These are phyloP conservation scores for Umbelopsis sp. DNA, from an alignment of 371 early-diverging fungal genomes.

Conservation along the genomic window DNA sequence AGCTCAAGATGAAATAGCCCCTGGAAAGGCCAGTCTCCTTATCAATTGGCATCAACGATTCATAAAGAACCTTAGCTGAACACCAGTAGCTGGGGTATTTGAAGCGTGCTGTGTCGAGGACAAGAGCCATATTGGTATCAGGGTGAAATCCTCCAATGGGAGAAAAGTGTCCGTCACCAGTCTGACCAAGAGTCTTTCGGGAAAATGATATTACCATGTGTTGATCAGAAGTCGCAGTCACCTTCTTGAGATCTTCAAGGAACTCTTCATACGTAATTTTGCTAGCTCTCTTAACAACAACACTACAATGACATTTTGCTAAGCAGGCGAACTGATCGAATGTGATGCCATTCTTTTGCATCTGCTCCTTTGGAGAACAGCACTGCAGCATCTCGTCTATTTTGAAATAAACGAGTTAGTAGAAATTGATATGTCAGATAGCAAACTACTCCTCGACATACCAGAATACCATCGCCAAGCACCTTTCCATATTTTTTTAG, in stretches of 20 bases:
- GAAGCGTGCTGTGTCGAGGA: constrained; percentile 78
- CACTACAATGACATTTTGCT: constrained; percentile 85
- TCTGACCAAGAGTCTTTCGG: constrained; percentile 80
- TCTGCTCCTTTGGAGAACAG: constrained; percentile 75
- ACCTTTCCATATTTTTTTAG: constrained; percentile 88
- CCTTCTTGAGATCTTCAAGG: constrained; percentile 67
- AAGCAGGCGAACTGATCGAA: constrained; percentile 89
- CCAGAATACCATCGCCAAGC: constrained; percentile 85
- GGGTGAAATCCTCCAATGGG: constrained; percentile 76
- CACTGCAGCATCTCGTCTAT: constrained; percentile 87
- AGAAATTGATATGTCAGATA: background rate
- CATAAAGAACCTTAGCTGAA: constrained; percentile 69
- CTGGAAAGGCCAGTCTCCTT: constrained; percentile 78
- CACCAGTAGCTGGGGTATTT: constrained; percentile 88
- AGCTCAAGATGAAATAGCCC: constrained; percentile 84
- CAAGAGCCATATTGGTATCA: constrained; percentile 68
- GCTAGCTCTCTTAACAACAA: constrained; percentile 70
- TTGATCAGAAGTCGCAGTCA: constrained; percentile 68
- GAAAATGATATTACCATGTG: constrained; percentile 91
- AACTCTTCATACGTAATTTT: constrained; percentile 77
- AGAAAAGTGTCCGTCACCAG: constrained; percentile 89
- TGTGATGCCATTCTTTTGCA: constrained; percentile 85
- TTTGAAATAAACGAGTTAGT: constrained; percentile 37
- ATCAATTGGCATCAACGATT: constrained; percentile 83
- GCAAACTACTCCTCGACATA: constrained; percentile 16